Evolutionary conservation across 805 yeast genomes (phyloP).

Genomic region (Kodamaea nitidulidarum): DNA sequence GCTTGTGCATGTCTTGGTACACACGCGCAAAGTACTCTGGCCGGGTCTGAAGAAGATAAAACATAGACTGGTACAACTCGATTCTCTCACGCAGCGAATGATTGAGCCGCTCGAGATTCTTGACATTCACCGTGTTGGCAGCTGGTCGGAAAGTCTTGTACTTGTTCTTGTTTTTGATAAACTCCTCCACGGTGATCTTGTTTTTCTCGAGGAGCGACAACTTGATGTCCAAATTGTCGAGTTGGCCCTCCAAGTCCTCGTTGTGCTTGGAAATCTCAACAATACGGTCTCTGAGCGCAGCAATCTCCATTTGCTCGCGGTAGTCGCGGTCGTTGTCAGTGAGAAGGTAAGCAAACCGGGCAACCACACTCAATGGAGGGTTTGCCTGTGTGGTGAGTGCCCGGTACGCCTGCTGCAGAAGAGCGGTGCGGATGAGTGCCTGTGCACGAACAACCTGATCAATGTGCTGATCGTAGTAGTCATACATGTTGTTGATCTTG

Average conservation of each 20-base stretch:
- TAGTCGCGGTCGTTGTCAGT: conserved; percentile 71
- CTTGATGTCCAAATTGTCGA: conserved; percentile 75
- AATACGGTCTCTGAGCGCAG: conserved; percentile 62
- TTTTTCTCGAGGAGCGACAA: conserved; percentile 74
- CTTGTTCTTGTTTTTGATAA: conserved; percentile 43
- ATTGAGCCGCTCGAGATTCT: conserved; percentile 29
- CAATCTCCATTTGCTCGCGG: conserved; percentile 68
- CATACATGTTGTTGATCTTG: conserved; percentile 25
- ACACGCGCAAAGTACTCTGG: conserved; percentile 65
- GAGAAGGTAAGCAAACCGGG: conserved; percentile 70
- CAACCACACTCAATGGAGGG: conserved; percentile 75
- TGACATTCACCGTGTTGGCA: conserved; percentile 15
- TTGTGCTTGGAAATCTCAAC: conserved; percentile 66
- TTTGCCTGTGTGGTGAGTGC: conserved; percentile 63
- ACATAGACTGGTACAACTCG: conserved; percentile 70
- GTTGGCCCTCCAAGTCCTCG: conserved; percentile 66
- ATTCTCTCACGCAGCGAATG: conserved; percentile 48
- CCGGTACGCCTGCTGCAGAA: conserved; percentile 68
- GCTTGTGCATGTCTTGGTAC: conserved; percentile 25
- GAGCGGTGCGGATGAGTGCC: conserved; percentile 62
- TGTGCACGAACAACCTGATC: conserved; percentile 70
- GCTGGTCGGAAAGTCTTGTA: conserved; percentile 22
- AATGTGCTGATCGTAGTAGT: conserved; percentile 52
- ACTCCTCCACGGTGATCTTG: conserved; percentile 72
- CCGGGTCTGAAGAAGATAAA: conserved; percentile 81